Conservation (phyloP, 2,329 filamentous ascomycete species). For the Dendryphion nanum region DNA sequence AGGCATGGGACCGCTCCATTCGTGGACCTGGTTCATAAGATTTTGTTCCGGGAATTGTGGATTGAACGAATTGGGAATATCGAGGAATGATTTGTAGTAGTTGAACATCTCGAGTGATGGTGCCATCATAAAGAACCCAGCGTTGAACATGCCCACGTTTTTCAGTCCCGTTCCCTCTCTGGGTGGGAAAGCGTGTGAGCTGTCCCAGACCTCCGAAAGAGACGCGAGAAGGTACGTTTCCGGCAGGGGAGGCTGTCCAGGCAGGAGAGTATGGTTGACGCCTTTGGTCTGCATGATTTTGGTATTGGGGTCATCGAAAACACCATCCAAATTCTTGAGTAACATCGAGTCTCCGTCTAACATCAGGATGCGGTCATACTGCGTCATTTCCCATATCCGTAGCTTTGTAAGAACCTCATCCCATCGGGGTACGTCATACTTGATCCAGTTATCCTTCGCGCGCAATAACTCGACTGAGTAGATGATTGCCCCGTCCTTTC, state of each 20-base stretch:
- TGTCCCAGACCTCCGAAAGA: conserved; percentile 29
- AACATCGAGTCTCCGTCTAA: conserved; percentile 37
- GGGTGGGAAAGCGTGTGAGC: conserved; percentile 37
- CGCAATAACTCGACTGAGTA: conserved; percentile 13
- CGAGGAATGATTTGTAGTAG: conserved; percentile 32
- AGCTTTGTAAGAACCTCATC: conserved; percentile 40
- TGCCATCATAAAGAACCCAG: conserved; percentile 39
- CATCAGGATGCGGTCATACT: conserved; percentile 22
- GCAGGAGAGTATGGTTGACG: conserved; percentile 8
- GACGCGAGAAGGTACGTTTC: conserved; percentile 33
- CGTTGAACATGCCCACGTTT: conserved; percentile 32
- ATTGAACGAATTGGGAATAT: conserved; percentile 30
- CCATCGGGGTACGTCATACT: conserved; percentile 24
- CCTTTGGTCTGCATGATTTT: conserved; percentile 4
- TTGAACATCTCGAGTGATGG: conserved; percentile 28
- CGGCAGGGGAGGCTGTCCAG: conserved; percentile 27
- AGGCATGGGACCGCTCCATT: conserved; percentile 40
- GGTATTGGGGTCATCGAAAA: conserved; percentile 33
- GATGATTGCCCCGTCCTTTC: conserved; percentile 26
- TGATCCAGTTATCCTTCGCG: conserved; percentile 16
- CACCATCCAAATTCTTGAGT: conserved; percentile 22
- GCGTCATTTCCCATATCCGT: conserved; percentile 37
- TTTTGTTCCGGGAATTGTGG: conserved; percentile 37
- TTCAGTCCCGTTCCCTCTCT: conserved; percentile 11
- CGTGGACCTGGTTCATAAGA: conserved; percentile 38